These are phyloP conservation scores for Alternaria sp. DNA, from an alignment of 2,329 filamentous ascomycete species.

Conservation along the genomic window DNA sequence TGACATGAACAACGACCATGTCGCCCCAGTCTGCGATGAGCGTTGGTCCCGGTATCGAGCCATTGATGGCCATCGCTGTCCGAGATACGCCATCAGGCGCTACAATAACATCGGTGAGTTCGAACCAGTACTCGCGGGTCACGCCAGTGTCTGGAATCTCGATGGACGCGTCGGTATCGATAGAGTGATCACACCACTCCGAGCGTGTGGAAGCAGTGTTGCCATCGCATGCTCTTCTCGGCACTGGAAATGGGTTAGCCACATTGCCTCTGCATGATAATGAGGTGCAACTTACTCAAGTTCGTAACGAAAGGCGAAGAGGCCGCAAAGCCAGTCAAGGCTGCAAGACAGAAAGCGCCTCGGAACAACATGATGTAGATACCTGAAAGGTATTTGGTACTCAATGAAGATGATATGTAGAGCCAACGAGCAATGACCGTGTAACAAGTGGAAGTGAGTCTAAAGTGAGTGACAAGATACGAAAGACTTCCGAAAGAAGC, in stretches of 20 bases:
- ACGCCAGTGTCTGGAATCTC: conserved; percentile 60
- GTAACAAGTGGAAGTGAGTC: background rate
- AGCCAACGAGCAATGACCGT: background rate
- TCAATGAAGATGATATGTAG: background rate
- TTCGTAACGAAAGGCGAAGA: background rate
- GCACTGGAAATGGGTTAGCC: background rate
- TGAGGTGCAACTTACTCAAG: background rate
- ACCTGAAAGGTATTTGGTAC: background rate
- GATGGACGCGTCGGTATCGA: conserved; percentile 24
- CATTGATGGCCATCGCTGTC: conserved; percentile 49
- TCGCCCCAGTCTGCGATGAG: conserved; percentile 52
- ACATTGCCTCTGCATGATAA: background rate
- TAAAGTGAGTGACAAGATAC: background rate
- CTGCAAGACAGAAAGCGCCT: background rate
- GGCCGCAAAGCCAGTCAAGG: background rate
- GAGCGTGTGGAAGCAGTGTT: conserved; percentile 39
- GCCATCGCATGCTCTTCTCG: conserved; percentile 34
- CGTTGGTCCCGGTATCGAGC: conserved; percentile 53
- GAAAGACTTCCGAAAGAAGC: background rate
- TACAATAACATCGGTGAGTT: conserved; percentile 51
- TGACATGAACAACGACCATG: conserved; percentile 47
- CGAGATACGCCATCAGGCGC: conserved; percentile 62
- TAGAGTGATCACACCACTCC: conserved; percentile 56
- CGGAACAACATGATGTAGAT: background rate
- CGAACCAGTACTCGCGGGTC: conserved; percentile 57